phyloP scores from a whole-genome alignment of 2,329 filamentous ascomycete species.

The Trichophyton mentagrophytes region DNA sequence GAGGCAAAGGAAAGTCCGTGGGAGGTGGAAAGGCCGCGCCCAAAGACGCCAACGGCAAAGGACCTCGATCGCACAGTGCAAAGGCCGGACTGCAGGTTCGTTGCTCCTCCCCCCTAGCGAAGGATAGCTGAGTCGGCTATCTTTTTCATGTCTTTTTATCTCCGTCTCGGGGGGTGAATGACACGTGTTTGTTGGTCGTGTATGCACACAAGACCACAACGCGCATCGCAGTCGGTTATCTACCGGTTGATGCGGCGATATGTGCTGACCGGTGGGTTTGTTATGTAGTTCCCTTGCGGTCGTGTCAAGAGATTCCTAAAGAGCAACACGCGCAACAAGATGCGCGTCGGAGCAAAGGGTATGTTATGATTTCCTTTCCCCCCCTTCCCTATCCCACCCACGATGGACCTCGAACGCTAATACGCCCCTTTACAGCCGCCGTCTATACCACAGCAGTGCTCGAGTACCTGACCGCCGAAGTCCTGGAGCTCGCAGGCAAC shows the following conservation, averaged over 20 bases:
- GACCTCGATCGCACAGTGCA: constrained; percentile 84
- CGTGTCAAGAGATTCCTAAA: constrained; percentile 99
- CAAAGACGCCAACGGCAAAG: constrained; percentile 72
- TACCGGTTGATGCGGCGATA: neutral
- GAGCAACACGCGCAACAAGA: constrained; percentile 98
- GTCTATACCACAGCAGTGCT: constrained; percentile 97
- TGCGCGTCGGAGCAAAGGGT: constrained; percentile 93
- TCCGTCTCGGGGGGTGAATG: neutral
- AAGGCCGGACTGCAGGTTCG: constrained; percentile 92
- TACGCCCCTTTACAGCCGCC: constrained; percentile 45
- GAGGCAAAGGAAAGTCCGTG: constrained; percentile 86
- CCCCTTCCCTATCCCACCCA: constrained; percentile 1
- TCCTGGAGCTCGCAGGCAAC: constrained; percentile 96
- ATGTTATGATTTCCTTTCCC: constrained; percentile 11
- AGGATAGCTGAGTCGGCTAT: neutral
- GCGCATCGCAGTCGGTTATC: neutral
- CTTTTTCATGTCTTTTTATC: neutral
- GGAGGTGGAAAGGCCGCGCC: constrained; percentile 86
- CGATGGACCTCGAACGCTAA: constrained; percentile 5
- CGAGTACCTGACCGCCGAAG: constrained; percentile 96
- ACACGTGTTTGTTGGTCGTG: constrained; percentile 4
- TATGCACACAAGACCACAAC: neutral
- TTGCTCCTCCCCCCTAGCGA: constrained; percentile 16
- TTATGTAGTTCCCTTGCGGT: constrained; percentile 80
- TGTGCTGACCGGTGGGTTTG: constrained; percentile 11